Percentiles rank a stretch among this genome's conserved stretches.
phyloP scores from a whole-genome alignment of 2,329 filamentous ascomycete species.

The Fusarium xyrophilum region DNA sequence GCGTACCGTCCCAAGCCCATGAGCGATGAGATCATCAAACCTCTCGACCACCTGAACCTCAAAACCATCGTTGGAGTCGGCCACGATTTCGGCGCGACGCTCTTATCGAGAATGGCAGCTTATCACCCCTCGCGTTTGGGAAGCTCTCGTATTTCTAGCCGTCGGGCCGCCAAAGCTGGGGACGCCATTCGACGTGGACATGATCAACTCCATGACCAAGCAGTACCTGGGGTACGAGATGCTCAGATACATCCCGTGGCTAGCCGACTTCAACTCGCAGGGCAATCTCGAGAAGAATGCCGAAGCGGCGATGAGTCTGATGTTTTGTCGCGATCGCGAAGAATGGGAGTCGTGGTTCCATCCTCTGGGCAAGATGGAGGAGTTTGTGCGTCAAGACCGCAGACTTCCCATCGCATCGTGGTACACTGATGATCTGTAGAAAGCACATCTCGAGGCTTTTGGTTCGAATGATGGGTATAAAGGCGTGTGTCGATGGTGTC shows the following conservation, averaged over 20 bases:
- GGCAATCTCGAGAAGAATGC: constrained; percentile 36
- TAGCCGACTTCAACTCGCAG: constrained; percentile 30
- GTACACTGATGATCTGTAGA: constrained; percentile 37
- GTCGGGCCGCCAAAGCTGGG: constrained; percentile 43
- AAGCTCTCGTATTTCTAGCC: constrained; percentile 40
- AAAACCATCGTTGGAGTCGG: constrained; percentile 53
- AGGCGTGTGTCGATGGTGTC: constrained; percentile 44
- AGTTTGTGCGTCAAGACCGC: constrained; percentile 37
- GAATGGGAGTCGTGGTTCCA: constrained; percentile 41
- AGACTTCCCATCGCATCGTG: constrained; percentile 36
- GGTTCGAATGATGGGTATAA: constrained; percentile 38
- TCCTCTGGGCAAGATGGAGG: constrained; percentile 40
- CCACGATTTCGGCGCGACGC: constrained; percentile 48
- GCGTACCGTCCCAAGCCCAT: constrained; percentile 45
- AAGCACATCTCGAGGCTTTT: constrained; percentile 37
- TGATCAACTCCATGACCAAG: constrained; percentile 45
- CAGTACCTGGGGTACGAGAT: constrained; percentile 41
- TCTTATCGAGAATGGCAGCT: constrained; percentile 42
- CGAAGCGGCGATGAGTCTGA: constrained; percentile 39
- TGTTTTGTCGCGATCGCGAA: constrained; percentile 39
- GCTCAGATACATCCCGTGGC: constrained; percentile 45
- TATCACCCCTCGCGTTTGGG: constrained; percentile 37
- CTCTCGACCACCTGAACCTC: constrained; percentile 44
- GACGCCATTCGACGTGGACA: constrained; percentile 42
- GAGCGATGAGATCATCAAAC: constrained; percentile 45